Percentiles rank a stretch among this genome's conserved stretches.
phyloP scores from a whole-genome alignment of 352 stramenopile genomes.

The Phytophthora cactorum region DNA sequence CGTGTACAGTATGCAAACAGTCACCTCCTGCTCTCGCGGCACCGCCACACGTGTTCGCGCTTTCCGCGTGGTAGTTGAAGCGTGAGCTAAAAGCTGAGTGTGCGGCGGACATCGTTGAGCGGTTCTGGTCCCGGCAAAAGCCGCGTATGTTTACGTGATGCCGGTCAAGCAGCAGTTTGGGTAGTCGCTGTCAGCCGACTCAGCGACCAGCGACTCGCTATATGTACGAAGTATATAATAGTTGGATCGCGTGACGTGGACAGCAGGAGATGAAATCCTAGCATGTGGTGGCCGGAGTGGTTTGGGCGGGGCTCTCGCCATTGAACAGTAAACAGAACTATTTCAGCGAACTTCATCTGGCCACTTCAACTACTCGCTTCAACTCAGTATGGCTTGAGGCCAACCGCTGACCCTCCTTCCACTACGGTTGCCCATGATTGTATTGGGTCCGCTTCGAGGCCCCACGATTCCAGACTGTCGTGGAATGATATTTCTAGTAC shows the following conservation, averaged over 20 bases:
- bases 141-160: constrained; percentile 24
- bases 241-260: constrained; percentile 6
- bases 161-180: constrained; percentile 24
- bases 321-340: not conserved
- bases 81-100: not conserved
- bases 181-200: not conserved
- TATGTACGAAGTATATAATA: no score
- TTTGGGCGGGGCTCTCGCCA: not conserved
- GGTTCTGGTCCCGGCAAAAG: constrained; percentile 6
- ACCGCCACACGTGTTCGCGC: not conserved
- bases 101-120: constrained; percentile 8
- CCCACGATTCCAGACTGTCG: constrained; percentile 6
- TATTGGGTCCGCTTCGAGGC: not conserved
- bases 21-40: constrained; percentile 10
- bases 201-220: no score
- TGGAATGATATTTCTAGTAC: constrained; percentile 2
- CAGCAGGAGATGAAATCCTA: constrained; percentile 10
- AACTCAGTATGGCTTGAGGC: not conserved
- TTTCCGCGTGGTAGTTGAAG: no score
- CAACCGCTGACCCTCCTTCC: not conserved
- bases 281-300: constrained; percentile 1
- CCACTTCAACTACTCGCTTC: constrained; percentile 2
- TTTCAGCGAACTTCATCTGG: not conserved
- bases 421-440: not conserved
- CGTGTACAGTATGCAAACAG: no score